Evolutionary conservation across 495 filamentous ascomycete species (phyloP).

Genomic region (Penicillium maclennaniae): DNA sequence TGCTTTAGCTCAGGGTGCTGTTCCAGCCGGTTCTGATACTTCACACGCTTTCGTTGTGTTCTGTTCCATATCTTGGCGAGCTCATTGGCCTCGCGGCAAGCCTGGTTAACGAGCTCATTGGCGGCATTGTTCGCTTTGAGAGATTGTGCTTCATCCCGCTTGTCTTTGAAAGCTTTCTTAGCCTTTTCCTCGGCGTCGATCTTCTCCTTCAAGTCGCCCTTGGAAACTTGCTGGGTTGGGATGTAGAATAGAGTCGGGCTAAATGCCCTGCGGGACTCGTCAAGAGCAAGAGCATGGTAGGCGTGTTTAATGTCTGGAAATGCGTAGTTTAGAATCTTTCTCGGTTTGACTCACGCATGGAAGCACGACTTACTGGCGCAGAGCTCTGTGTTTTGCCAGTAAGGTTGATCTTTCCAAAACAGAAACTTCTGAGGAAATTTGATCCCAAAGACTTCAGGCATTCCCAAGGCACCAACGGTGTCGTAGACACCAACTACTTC

Average conservation of each 20-base stretch:
- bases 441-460: slow-evolving; percentile 21
- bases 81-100: slow-evolving; percentile 6
- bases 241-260: slow-evolving; percentile 53
- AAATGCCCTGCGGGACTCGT: slow-evolving; percentile 52
- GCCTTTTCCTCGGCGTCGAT: background rate
- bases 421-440: slow-evolving; percentile 10
- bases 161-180: slow-evolving; percentile 1
- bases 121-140: slow-evolving; percentile 10
- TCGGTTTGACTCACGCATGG: background rate
- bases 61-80: slow-evolving; percentile 11
- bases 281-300: slow-evolving; percentile 57
- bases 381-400: slow-evolving; percentile 18
- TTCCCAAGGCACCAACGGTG: slow-evolving; percentile 47
- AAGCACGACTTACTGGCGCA: slow-evolving; percentile 14
- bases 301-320: slow-evolving; percentile 48
- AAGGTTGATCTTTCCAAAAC: background rate
- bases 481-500: slow-evolving; percentile 57
- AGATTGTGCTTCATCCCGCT: slow-evolving; percentile 4
- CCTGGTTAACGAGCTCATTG: slow-evolving; percentile 11
- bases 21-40: slow-evolving; percentile 7
- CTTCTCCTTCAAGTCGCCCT: slow-evolving; percentile 9
- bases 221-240: slow-evolving; percentile 18
- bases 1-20: slow-evolving; percentile 14
- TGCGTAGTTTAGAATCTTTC: slow-evolving; percentile 5
- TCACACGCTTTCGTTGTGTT: slow-evolving; percentile 6